phyloP scores from a whole-genome alignment of 2,329 filamentous ascomycete genomes.

The Rhynchosporium secalis region DNA sequence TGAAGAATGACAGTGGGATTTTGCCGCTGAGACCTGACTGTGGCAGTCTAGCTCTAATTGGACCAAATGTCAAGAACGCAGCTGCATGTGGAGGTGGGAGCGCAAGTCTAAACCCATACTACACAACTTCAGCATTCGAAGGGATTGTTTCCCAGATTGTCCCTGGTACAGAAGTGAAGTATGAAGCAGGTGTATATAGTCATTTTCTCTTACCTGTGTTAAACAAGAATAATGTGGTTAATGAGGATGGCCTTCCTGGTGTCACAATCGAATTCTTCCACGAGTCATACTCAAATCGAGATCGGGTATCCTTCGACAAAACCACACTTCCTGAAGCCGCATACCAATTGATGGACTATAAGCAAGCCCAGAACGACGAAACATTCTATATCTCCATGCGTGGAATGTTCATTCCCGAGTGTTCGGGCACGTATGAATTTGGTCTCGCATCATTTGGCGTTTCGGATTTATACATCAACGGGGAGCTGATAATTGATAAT shows the following conservation, averaged over 20 bases:
- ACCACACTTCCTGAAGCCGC: conserved; percentile 2
- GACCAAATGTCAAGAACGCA: conserved; percentile 50
- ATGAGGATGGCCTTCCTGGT: background rate
- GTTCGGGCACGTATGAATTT: conserved; percentile 36
- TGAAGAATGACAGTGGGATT: conserved; percentile 60
- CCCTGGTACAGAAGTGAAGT: conserved; percentile 1
- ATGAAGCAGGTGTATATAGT: conserved; percentile 4
- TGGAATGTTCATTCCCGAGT: conserved; percentile 31
- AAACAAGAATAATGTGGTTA: background rate
- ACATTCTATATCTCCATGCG: conserved; percentile 10
- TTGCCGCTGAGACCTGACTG: conserved; percentile 51
- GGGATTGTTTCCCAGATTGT: conserved; percentile 33
- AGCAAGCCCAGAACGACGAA: conserved; percentile 7
- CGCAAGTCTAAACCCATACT: conserved; percentile 39
- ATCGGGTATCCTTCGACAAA: background rate
- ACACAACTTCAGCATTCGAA: conserved; percentile 38
- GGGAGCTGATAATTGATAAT: conserved; percentile 35
- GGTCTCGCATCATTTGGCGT: conserved; percentile 42
- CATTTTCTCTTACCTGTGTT: conserved; percentile 1
- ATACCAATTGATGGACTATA: conserved; percentile 10
- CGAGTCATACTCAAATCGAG: background rate
- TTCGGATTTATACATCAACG: conserved; percentile 40
- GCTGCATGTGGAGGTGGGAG: conserved; percentile 40
- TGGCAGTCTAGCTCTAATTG: conserved; percentile 50
- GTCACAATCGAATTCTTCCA: conserved; percentile 9